Evolutionary conservation across 345 rosid species (phyloP).

Genomic region (Gossypium rotundifolium): DNA sequence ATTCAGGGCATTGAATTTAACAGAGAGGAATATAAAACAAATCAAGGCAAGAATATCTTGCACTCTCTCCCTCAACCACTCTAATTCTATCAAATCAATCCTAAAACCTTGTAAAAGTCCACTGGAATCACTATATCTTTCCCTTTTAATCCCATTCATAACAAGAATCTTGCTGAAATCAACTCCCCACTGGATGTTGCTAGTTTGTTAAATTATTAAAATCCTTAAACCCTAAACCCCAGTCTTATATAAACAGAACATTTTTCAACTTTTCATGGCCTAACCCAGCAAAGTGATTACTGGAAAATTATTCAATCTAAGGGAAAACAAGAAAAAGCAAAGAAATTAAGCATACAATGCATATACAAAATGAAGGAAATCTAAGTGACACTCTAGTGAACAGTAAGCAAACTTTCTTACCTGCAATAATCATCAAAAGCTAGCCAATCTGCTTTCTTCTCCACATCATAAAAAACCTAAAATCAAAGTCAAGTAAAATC

Average conservation of each 20-base stretch:
- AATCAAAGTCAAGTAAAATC: conserved; percentile 13
- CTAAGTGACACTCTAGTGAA: background rate
- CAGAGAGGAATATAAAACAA: background rate
- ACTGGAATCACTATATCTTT: background rate
- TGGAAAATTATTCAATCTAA: background rate
- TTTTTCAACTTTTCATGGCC: background rate
- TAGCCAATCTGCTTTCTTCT: conserved; percentile 67
- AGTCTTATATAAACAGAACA: background rate
- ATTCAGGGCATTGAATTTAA: background rate
- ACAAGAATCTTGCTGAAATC: background rate
- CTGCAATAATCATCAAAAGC: conserved; percentile 61
- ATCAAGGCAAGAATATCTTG: background rate
- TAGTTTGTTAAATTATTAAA: background rate
- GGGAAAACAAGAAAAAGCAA: background rate
- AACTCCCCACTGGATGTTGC: background rate
- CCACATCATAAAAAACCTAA: conserved; percentile 61
- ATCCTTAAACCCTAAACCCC: background rate
- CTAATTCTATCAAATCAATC: background rate
- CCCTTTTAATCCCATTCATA: background rate
- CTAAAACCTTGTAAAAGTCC: background rate
- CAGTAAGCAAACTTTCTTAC: conserved; percentile 31
- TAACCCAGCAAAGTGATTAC: background rate
- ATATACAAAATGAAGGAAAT: background rate
- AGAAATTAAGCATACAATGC: background rate
- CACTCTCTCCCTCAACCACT: background rate